Percentiles rank a stretch among this genome's conserved stretches.
Conservation (phyloP, 257 asterid genomes). For the Eustoma russellianum region DNA sequence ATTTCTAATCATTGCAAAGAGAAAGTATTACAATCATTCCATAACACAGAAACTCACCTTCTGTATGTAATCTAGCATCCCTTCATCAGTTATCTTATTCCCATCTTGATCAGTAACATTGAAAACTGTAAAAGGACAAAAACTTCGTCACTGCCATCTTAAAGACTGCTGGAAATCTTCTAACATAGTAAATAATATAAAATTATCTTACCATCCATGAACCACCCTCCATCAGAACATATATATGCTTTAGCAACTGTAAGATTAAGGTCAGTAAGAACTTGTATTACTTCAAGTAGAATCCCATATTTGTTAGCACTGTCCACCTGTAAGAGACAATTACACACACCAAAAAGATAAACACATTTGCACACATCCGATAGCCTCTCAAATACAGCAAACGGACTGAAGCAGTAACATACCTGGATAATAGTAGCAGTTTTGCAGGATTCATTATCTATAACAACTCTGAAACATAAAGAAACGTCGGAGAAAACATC, state of each 20-base stretch:
- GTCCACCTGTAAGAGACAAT: slow-evolving; percentile 51
- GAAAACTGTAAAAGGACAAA: slow-evolving; percentile 43
- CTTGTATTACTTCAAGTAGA: slow-evolving; percentile 87
- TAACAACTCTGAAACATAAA: slow-evolving; percentile 60
- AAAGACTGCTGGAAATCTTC: slow-evolving; percentile 2
- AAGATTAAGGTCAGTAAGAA: slow-evolving; percentile 89
- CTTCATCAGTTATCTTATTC: slow-evolving; percentile 77
- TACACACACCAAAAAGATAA: not conserved
- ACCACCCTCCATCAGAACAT: slow-evolving; percentile 99
- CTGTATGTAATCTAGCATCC: slow-evolving; percentile 60
- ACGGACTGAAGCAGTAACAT: slow-evolving; percentile 5
- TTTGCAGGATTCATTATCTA: slow-evolving; percentile 85
- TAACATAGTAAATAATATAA: slow-evolving; percentile 3
- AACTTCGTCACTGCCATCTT: slow-evolving; percentile 3
- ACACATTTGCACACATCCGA: not conserved
- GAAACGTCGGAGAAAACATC: slow-evolving; percentile 4
- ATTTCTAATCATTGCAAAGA: slow-evolving; percentile 12
- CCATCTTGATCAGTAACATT: slow-evolving; percentile 86
- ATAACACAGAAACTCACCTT: slow-evolving; percentile 45
- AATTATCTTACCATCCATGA: slow-evolving; percentile 76
- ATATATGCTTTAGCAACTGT: slow-evolving; percentile 76
- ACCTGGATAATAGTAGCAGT: slow-evolving; percentile 87
- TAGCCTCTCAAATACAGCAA: not conserved
- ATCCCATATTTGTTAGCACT: slow-evolving; percentile 94
- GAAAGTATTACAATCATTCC: slow-evolving; percentile 9